Conservation (phyloP, 306 rosid species). For the Trifolium fragiferum region DNA sequence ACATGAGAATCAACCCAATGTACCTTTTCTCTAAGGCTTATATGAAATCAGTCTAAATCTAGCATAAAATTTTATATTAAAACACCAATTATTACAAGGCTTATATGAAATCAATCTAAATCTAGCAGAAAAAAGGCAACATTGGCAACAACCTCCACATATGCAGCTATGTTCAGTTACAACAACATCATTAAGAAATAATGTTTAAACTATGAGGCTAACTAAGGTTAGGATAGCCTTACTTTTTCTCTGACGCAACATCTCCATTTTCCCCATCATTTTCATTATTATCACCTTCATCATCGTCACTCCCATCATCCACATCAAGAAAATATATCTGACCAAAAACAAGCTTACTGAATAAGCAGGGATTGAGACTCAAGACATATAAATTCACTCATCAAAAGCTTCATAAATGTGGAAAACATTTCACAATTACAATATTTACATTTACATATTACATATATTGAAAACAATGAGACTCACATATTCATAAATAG, state of each 20-base stretch:
- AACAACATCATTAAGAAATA: background rate
- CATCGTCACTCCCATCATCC: slow-evolving; percentile 69
- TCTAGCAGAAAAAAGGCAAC: no score
- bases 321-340: slow-evolving; percentile 87
- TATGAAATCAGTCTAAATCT: no score
- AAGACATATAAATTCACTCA: slow-evolving; percentile 17
- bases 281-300: slow-evolving; percentile 55
- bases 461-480: slow-evolving; percentile 26
- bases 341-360: slow-evolving; percentile 34
- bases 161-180: no score
- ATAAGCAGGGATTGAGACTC: slow-evolving; percentile 23
- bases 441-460: background rate
- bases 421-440: no score
- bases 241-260: slow-evolving; percentile 64
- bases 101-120: no score
- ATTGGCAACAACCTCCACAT: no score
- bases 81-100: no score
- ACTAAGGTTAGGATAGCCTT: slow-evolving; percentile 21
- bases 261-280: slow-evolving; percentile 57
- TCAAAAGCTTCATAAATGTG: background rate
- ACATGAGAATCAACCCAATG: no score
- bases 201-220: background rate
- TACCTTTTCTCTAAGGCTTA: no score
- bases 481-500: slow-evolving; percentile 79
- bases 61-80: no score